Conservation (phyloP, 2,329 filamentous ascomycete genomes). For the Periconia sp. region DNA sequence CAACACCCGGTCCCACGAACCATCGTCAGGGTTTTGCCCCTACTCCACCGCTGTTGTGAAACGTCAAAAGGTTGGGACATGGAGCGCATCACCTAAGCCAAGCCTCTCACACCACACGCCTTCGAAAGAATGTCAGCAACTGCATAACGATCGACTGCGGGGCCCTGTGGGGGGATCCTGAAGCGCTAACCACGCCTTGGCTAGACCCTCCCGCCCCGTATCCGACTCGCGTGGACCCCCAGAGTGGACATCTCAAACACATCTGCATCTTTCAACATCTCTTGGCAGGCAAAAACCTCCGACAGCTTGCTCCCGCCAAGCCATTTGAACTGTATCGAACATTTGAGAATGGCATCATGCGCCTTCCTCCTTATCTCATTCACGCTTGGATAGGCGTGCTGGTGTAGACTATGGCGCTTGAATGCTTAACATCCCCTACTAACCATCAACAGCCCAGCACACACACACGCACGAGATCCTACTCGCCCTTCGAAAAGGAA, state of each 20-base stretch:
- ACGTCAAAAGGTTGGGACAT: background rate
- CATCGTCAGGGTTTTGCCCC: background rate
- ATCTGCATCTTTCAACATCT: background rate
- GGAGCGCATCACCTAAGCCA: conserved; percentile 4
- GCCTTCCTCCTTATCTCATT: background rate
- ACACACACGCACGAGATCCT: too few relatives aligned
- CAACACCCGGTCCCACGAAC: background rate
- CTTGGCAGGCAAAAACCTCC: conserved; percentile 9
- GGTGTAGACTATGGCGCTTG: too few relatives aligned
- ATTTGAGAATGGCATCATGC: background rate
- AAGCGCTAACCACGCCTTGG: too few relatives aligned
- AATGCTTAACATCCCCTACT: too few relatives aligned
- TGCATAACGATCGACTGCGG: background rate
- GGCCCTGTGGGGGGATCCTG: too few relatives aligned
- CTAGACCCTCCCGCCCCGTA: too few relatives aligned
- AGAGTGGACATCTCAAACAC: background rate
- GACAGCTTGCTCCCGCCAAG: conserved; percentile 16
- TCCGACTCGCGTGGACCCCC: too few relatives aligned
- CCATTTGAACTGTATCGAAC: background rate
- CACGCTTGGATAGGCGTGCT: background rate
- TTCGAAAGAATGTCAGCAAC: background rate
- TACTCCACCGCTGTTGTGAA: background rate
- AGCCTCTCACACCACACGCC: background rate
- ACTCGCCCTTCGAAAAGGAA: too few relatives aligned
- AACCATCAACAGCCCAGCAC: too few relatives aligned